Base-by-base conservation (phyloP, 2,329 filamentous ascomycete species). In the Aureobasidium sp. region DNA sequence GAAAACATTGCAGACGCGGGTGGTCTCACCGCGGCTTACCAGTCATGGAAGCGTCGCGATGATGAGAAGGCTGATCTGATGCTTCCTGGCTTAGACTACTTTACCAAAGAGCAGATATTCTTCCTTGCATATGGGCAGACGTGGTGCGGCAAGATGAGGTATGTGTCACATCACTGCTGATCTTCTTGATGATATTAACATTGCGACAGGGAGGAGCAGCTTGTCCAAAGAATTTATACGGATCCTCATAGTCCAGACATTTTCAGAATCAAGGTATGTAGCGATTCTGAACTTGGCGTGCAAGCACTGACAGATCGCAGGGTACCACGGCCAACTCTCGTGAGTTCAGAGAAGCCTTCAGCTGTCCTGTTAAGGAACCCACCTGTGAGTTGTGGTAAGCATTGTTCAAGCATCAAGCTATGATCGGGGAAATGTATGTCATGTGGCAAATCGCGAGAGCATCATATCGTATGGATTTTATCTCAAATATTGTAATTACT, bases 1-100 rank as follows among this genome's bases (percentile, higher is more conserved):
- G 85, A 88, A 68, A 87, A 87, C 62, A 83, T 88, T 61, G 83
- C 84, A 1, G 85, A 88, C 64, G 80, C 84, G 1, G 84, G 83
- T 14, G 85, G 84, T 12, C 63, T 88, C 0, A 74, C 76, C 6
- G 79, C 82, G 0, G 74, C 82, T 0, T 87, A 79, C 62, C 71
- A 76, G 21, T 83, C 83, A 0, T 88, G 84, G 84, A 78, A 81
- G 63, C 78, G 76, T 57, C 75, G 76, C 10, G 76, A 79, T 27
- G 66, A 70, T 2, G 68, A 75, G 32, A 74, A 72, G n/a, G 71
- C 77, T 0, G 77, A 78, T 55, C 62, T 73, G 61, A 64, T 74
- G 34, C 73, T 87, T 14, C 83, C 82, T 0, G 84, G 84, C 0
- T 64, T 88, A 6, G 74, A 79, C 3, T 59, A 70, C 17, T 86